These are phyloP conservation scores for Trichothecium roseum DNA, from an alignment of 2,329 filamentous ascomycete species.

Conservation along the genomic window DNA sequence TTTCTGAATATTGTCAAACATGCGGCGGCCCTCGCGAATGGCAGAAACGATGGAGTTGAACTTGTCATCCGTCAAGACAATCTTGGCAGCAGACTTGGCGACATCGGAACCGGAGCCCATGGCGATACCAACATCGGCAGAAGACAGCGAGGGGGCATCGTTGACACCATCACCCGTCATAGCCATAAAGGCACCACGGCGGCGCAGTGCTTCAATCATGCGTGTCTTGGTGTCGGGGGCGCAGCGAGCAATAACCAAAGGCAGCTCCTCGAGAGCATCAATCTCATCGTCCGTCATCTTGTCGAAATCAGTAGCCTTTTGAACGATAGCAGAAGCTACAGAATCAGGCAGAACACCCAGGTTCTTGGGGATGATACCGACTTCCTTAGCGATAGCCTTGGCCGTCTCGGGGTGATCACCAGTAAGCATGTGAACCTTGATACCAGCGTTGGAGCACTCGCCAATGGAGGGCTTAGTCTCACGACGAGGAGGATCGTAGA, in stretches of 20 bases:
- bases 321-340: constrained; percentile 59
- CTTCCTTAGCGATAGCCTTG: constrained; percentile 66
- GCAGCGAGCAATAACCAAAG: constrained; percentile 59
- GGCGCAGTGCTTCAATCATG: constrained; percentile 65
- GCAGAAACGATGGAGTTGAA: constrained; percentile 62
- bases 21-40: constrained; percentile 59
- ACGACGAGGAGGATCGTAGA: constrained; percentile 76
- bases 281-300: constrained; percentile 53
- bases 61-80: constrained; percentile 64
- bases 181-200: constrained; percentile 53
- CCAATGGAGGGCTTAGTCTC: constrained; percentile 66
- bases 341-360: constrained; percentile 47
- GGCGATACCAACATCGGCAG: constrained; percentile 60
- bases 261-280: constrained; percentile 50
- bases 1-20: constrained; percentile 67
- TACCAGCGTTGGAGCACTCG: constrained; percentile 62
- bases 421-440: constrained; percentile 75
- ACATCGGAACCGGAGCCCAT: constrained; percentile 64
- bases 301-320: constrained; percentile 72
- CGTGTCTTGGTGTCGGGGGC: constrained; percentile 62
- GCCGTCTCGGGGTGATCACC: constrained; percentile 75
- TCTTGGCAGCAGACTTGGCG: constrained; percentile 56
- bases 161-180: constrained; percentile 69
- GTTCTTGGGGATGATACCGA: constrained; percentile 63
- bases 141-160: constrained; percentile 57